Conservation (phyloP, 129 eudicot species). For the Centaurea solstitialis region DNA sequence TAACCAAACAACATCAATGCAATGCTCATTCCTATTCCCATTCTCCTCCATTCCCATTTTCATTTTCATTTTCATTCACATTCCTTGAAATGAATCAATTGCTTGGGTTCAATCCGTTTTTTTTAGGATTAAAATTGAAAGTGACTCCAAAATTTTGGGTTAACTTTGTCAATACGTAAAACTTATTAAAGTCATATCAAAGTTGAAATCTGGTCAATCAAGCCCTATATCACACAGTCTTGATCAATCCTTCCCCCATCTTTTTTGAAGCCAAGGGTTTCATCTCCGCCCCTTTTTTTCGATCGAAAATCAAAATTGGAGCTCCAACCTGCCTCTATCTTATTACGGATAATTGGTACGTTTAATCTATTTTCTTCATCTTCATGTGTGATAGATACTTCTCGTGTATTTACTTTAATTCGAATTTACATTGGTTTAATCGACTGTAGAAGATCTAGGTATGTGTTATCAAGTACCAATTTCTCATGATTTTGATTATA, state of each 20-base stretch:
- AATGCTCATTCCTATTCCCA: too few species aligned
- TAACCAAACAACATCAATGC: too few species aligned
- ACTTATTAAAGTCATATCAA: conserved; percentile 1
- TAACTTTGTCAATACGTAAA: neutral
- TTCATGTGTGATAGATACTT: conserved; percentile 1
- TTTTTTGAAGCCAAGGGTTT: conserved; percentile 12
- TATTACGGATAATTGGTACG: conserved; percentile 12
- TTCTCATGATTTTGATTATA: neutral
- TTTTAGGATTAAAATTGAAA: neutral
- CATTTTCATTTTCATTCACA: too few species aligned
- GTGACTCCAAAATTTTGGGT: neutral
- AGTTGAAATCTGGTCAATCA: neutral
- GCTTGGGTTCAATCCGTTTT: too few species aligned
- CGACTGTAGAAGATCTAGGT: neutral
- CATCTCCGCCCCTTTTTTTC: neutral
- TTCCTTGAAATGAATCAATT: too few species aligned
- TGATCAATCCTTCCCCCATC: conserved; percentile 4
- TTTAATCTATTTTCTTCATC: conserved; percentile 2
- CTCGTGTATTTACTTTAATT: neutral
- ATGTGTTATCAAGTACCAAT: neutral
- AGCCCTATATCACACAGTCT: conserved; percentile 9
- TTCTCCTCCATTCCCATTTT: too few species aligned
- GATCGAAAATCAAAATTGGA: neutral
- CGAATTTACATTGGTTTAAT: conserved; percentile 9
- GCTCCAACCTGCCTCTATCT: neutral